Conservation (phyloP, 352 stramenopile genomes). For the Phytopythium vexans region DNA sequence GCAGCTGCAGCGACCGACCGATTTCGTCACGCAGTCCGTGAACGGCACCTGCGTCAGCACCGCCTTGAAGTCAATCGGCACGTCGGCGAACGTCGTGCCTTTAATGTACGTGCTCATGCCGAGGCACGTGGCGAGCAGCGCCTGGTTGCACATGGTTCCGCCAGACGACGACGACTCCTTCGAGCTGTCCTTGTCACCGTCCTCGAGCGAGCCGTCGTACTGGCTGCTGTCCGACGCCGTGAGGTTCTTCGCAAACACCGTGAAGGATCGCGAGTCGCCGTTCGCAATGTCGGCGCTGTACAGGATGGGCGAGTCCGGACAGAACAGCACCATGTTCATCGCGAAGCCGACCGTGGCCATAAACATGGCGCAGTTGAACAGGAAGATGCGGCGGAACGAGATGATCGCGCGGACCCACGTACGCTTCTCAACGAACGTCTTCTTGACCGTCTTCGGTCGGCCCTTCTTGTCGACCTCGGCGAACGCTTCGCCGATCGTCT, state of each 20-base stretch:
- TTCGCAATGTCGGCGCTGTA: slow-evolving; percentile 58
- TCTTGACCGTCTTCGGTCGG: slow-evolving; percentile 75
- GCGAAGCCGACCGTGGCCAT: slow-evolving; percentile 57
- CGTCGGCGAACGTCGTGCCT: slow-evolving; percentile 29
- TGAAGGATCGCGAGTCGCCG: slow-evolving; percentile 39
- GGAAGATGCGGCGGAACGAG: slow-evolving; percentile 82
- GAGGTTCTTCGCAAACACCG: slow-evolving; percentile 61
- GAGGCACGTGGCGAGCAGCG: slow-evolving; percentile 71
- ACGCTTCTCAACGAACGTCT: slow-evolving; percentile 80
- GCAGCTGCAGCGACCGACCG: slow-evolving; percentile 55
- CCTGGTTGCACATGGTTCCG: slow-evolving; percentile 40
- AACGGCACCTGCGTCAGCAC: slow-evolving; percentile 63
- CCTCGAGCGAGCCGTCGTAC: slow-evolving; percentile 22
- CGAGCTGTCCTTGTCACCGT: slow-evolving; percentile 18
- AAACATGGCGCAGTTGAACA: slow-evolving; percentile 78
- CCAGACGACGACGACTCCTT: slow-evolving; percentile 22
- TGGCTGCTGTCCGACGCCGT: slow-evolving; percentile 32
- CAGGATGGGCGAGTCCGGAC: slow-evolving; percentile 72
- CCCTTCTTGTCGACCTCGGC: slow-evolving; percentile 79
- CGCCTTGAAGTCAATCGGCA: slow-evolving; percentile 76
- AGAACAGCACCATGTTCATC: slow-evolving; percentile 77
- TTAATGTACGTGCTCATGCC: slow-evolving; percentile 42
- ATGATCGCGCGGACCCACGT: slow-evolving; percentile 72
- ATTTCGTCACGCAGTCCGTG: slow-evolving; percentile 63
- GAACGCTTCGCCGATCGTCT: slow-evolving; percentile 67